Base-by-base conservation (phyloP, 148 eudicot species). In the Tetragonia tetragonoides region DNA sequence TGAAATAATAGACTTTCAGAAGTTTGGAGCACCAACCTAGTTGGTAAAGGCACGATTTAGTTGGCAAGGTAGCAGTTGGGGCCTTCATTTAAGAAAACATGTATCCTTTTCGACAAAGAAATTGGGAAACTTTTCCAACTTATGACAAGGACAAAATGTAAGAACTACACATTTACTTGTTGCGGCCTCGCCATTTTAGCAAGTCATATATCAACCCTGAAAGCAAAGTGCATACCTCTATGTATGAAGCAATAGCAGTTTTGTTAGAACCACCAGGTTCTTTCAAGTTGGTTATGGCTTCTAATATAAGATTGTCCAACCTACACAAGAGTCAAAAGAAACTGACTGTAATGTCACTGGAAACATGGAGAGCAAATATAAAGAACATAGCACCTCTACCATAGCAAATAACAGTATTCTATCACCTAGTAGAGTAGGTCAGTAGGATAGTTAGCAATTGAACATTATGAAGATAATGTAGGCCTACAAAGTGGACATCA, bases 241-340 rank as follows among this genome's bases (percentile, higher is more conserved):
- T 95, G 77, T 91, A 95, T 64, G 92, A 80, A 79, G 91, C 97
- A 63, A 95, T 93, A 62, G 99, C 86, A 39, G 91, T 91, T 91
- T 90, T 90, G 78, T 90, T 93, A 81, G 97, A 90, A 72, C 97
- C 99, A 80, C 93, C 94, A 78, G 92, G 92, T 83, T 93, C 97
- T 91, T 92, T 88, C 93, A 95, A 84, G 86, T 85, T 90, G 80
- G 81, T 89, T 81, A 95, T 86, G 74, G 99, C 99, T 81, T 95
- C 99, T 85, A 91, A 68, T 79, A 95, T 91, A 82, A 95, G 94
- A 79, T 91, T 91, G 84, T 93, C 99, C 92, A 95, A 80, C 91
- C 99, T 95, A 75, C 79, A 83, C 16, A 82, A 66, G 65, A 47
- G 54, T 68, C 62, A 72, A 70, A 78, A 62, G 46, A 73, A 78